phyloP scores from a whole-genome alignment of 2,329 filamentous ascomycete genomes.

The Hansfordia pulvinata region DNA sequence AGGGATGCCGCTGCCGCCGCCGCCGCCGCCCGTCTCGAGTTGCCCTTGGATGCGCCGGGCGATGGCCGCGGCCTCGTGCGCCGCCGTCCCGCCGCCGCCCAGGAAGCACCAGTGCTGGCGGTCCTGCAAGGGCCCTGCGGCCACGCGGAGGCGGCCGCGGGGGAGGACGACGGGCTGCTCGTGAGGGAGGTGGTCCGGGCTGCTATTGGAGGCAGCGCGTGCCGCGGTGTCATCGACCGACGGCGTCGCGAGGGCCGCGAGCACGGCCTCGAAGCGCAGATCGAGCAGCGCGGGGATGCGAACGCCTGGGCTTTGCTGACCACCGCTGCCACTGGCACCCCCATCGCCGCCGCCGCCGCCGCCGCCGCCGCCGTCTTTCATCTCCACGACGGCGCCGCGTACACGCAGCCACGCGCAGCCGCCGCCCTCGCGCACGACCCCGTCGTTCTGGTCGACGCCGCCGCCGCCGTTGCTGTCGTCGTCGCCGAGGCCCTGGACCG shows the following conservation, averaged over 20 bases:
- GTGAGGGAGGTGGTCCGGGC: not conserved
- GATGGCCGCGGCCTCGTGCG: constrained; percentile 7
- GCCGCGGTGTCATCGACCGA: constrained; percentile 1
- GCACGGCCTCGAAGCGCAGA: constrained; percentile 33
- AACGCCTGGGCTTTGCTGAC: no score
- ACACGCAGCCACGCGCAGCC: constrained; percentile 65
- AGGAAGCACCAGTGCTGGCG: constrained; percentile 25
- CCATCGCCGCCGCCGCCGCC: constrained; percentile 3
- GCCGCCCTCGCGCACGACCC: constrained; percentile 48
- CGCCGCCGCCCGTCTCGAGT: no score
- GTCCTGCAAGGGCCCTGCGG: no score
- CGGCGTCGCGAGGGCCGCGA: constrained; percentile 16
- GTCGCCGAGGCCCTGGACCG: constrained; percentile 44
- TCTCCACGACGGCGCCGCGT: constrained; percentile 36
- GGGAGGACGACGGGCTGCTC: not conserved
- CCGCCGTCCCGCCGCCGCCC: no score
- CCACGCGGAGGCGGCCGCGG: constrained; percentile 1
- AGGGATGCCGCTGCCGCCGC: constrained; percentile 7
- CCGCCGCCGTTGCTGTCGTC: constrained; percentile 55
- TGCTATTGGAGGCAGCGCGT: not conserved
- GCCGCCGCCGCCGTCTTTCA: constrained; percentile 17
- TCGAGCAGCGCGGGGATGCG: constrained; percentile 57
- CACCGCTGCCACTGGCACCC: no score
- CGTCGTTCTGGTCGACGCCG: no score
- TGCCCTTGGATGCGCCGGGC: no score